Evolutionary conservation across 2,329 filamentous ascomycete species (phyloP).

Genomic region (Periconia sp.): DNA sequence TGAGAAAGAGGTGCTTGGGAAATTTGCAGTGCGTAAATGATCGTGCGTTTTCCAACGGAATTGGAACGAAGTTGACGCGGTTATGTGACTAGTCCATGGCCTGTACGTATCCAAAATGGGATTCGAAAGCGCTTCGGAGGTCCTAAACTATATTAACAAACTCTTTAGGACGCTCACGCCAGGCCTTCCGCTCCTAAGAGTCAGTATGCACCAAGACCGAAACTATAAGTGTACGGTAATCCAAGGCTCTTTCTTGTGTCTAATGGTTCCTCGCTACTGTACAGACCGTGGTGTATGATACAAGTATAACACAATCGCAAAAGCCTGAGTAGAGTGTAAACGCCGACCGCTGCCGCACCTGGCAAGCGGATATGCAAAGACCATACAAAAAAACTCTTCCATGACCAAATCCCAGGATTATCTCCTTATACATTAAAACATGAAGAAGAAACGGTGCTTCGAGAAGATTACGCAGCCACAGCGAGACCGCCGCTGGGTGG

Average conservation of each 20-base stretch:
- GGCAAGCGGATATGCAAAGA: constrained; percentile 39
- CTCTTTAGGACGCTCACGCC: no score
- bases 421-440: constrained; percentile 26
- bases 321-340: constrained; percentile 44
- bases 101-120: no score
- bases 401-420: constrained; percentile 18
- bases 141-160: no score
- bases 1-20: no score
- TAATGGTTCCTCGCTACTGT: constrained; percentile 33
- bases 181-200: no score
- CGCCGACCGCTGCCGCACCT: constrained; percentile 36
- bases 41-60: no score
- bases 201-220: background rate
- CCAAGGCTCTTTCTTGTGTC: constrained; percentile 12
- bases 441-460: constrained; percentile 19
- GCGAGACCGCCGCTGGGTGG: constrained; percentile 24
- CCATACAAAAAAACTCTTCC: constrained; percentile 27
- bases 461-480: constrained; percentile 28
- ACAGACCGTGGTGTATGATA: constrained; percentile 41
- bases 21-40: no score
- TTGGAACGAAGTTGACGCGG: no score
- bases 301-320: constrained; percentile 42
- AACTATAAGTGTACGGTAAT: background rate
- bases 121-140: no score
- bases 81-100: no score